Conservation (phyloP, 2,329 filamentous ascomycete species). For the Xylaria sp. region DNA sequence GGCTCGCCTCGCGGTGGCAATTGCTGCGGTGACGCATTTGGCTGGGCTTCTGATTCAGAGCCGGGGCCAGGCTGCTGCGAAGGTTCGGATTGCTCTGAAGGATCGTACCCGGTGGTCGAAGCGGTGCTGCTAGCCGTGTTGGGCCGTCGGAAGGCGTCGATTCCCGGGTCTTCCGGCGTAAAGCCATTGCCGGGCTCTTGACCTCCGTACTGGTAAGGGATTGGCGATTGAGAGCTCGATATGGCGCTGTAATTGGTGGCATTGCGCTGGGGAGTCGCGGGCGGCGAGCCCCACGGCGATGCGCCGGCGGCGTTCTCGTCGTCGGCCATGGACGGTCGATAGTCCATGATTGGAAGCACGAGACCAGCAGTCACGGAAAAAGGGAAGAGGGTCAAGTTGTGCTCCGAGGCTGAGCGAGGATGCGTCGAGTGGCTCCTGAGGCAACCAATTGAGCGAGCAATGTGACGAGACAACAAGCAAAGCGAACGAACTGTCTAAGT, state of each 20-base stretch:
- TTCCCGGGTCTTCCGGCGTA: slow-evolving; percentile 52
- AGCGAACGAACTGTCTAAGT: neutral
- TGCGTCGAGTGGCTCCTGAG: slow-evolving; percentile 4
- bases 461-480: neutral
- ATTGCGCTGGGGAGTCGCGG: slow-evolving; percentile 61
- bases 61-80: slow-evolving; percentile 48
- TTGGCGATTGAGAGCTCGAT: slow-evolving; percentile 52
- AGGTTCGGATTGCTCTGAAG: slow-evolving; percentile 49
- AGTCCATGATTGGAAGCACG: slow-evolving; percentile 62
- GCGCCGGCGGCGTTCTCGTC: slow-evolving; percentile 63
- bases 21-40: slow-evolving; percentile 39
- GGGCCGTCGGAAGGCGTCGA: slow-evolving; percentile 58
- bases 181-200: slow-evolving; percentile 59
- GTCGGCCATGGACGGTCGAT: slow-evolving; percentile 66
- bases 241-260: slow-evolving; percentile 57
- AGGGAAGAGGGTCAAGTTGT: slow-evolving; percentile 17
- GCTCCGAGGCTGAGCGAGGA: slow-evolving; percentile 26
- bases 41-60: slow-evolving; percentile 42
- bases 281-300: slow-evolving; percentile 68
- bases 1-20: slow-evolving; percentile 42
- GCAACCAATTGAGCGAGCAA: slow-evolving; percentile 1
- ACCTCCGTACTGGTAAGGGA: slow-evolving; percentile 58
- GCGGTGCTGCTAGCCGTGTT: slow-evolving; percentile 60
- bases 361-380: slow-evolving; percentile 24
- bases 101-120: slow-evolving; percentile 55